Evolutionary conservation across 495 filamentous ascomycete genomes (phyloP).

Genomic region (Aspergillus bridgeri): DNA sequence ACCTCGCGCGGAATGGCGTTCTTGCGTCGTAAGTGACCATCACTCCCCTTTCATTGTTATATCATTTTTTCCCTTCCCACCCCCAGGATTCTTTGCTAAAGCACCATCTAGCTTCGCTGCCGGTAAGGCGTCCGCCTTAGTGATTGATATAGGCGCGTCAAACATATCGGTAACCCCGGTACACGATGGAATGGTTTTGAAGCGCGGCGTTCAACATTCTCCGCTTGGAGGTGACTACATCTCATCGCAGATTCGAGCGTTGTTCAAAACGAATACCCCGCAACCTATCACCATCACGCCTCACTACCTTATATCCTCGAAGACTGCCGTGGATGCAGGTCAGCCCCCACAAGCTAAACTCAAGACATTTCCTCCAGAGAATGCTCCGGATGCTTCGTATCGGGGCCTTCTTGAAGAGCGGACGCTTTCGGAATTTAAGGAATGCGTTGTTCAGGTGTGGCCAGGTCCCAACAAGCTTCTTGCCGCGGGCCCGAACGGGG

Average conservation of each 20-base stretch:
- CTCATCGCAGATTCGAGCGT: slow-evolving; percentile 75
- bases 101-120: slow-evolving; percentile 64
- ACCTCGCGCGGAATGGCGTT: slow-evolving; percentile 69
- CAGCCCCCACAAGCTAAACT: slow-evolving; percentile 70
- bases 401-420: slow-evolving; percentile 85
- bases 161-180: slow-evolving; percentile 88
- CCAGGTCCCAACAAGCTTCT: slow-evolving; percentile 69
- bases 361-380: slow-evolving; percentile 58
- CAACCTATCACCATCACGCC: slow-evolving; percentile 79
- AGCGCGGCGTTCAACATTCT: slow-evolving; percentile 79
- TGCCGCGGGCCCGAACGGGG: slow-evolving; percentile 52
- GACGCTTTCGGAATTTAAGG: slow-evolving; percentile 92
- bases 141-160: slow-evolving; percentile 88
- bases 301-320: slow-evolving; percentile 81
- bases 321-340: slow-evolving; percentile 84
- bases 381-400: slow-evolving; percentile 67
- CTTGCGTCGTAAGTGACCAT: slow-evolving; percentile 57
- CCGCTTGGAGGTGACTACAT: slow-evolving; percentile 86
- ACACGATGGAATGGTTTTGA: slow-evolving; percentile 90
- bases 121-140: slow-evolving; percentile 87
- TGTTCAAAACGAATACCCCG: slow-evolving; percentile 67
- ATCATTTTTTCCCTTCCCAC: background rate
- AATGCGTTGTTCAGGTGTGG: slow-evolving; percentile 93
- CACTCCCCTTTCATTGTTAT: no score
- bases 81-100: slow-evolving; percentile 1